phyloP scores from a whole-genome alignment of 192 early-diverging fungal species.

The Coemansia biformis region DNA sequence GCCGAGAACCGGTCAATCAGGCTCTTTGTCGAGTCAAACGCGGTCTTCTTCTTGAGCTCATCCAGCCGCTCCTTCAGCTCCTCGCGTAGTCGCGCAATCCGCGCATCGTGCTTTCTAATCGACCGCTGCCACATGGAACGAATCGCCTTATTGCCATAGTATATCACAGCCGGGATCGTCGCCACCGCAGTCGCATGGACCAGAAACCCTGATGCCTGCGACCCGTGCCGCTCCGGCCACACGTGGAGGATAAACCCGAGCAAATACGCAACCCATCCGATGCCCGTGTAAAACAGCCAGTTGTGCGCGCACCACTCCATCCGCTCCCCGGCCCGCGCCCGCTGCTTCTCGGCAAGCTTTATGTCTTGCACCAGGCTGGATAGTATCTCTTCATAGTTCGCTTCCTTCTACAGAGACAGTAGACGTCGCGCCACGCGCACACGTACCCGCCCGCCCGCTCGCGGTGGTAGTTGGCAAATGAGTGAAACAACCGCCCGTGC shows the following conservation, averaged over 20 bases:
- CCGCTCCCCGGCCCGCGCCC: conserved; percentile 15
- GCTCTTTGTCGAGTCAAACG: conserved; percentile 83
- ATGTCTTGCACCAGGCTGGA: conserved; percentile 57
- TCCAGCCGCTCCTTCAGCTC: conserved; percentile 75
- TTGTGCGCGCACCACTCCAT: conserved; percentile 28
- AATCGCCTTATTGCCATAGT: conserved; percentile 35
- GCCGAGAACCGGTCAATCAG: conserved; percentile 84
- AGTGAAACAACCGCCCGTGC: no score
- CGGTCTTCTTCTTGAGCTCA: conserved; percentile 92
- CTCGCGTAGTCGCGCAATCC: conserved; percentile 40
- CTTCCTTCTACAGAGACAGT: conserved; percentile 22
- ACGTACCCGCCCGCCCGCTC: no score
- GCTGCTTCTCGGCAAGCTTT: conserved; percentile 41
- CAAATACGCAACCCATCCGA: conserved; percentile 32
- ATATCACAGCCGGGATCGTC: conserved; percentile 22
- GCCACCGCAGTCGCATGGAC: conserved; percentile 18
- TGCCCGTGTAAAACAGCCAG: conserved; percentile 40
- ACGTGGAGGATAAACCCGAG: conserved; percentile 38
- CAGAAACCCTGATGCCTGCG: conserved; percentile 15
- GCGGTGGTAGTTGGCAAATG: no score
- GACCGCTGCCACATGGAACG: conserved; percentile 18
- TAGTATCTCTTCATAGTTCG: conserved; percentile 61
- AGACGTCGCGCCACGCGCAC: no score
- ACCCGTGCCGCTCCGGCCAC: conserved; percentile 31
- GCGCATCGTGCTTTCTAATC: conserved; percentile 19